phyloP scores from a whole-genome alignment of 306 rosid species.

The Dryas octopetala region DNA sequence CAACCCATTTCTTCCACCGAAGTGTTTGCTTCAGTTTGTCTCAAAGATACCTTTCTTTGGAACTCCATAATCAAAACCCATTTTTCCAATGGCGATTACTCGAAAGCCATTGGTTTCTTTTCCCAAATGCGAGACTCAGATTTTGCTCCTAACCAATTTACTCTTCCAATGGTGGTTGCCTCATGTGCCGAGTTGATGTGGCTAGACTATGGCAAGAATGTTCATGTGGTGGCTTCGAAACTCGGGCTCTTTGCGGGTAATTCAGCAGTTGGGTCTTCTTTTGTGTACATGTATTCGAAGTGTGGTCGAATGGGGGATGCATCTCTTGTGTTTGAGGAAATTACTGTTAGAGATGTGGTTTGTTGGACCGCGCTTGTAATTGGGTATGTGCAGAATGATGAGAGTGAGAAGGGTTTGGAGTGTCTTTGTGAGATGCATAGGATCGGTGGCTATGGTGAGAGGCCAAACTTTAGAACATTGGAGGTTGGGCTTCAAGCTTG shows the following conservation, averaged over 20 bases:
- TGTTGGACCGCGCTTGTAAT: conserved; percentile 74
- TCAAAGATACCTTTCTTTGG: conserved; percentile 60
- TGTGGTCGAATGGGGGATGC: conserved; percentile 54
- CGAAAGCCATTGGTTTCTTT: conserved; percentile 42
- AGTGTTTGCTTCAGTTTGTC: conserved; percentile 45
- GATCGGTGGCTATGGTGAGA: conserved; percentile 43
- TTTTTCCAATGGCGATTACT: conserved; percentile 49
- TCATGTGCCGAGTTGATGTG: conserved; percentile 49
- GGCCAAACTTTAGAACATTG: conserved; percentile 63
- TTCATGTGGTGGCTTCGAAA: conserved; percentile 60
- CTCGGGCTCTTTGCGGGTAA: conserved; percentile 37
- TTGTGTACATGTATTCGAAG: conserved; percentile 54
- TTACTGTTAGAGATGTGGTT: conserved; percentile 59
- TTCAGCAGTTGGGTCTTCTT: conserved; percentile 63
- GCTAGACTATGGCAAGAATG: conserved; percentile 38
- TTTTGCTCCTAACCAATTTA: conserved; percentile 48
- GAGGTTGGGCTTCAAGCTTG: conserved; percentile 84
- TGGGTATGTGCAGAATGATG: conserved; percentile 68
- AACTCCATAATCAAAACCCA: conserved; percentile 75
- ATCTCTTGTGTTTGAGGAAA: conserved; percentile 56
- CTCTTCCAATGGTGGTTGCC: conserved; percentile 59
- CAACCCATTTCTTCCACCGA: conserved; percentile 37
- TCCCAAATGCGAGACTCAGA: conserved; percentile 52
- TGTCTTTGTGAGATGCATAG: conserved; percentile 67
- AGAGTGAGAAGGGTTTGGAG: conserved; percentile 60